These are phyloP conservation scores for Fusarium domesticum DNA, from an alignment of 2,329 filamentous ascomycete species.

Conservation along the genomic window DNA sequence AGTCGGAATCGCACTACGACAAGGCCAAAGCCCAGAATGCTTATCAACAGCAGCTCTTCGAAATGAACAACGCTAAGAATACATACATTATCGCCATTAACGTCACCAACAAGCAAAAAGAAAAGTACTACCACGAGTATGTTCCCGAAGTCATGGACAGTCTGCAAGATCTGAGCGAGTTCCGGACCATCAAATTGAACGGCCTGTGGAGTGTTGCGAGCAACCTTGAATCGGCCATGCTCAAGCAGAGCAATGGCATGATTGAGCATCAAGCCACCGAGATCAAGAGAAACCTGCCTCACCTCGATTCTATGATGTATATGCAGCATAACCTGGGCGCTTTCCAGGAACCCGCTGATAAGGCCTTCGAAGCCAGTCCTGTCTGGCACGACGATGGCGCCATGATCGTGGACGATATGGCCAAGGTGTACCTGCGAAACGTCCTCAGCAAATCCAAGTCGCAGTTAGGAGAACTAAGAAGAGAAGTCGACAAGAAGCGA, in stretches of 20 bases:
- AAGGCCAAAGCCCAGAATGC: slow-evolving; percentile 87
- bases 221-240: slow-evolving; percentile 73
- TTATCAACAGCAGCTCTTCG: slow-evolving; percentile 86
- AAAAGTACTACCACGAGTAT: slow-evolving; percentile 96
- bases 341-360: slow-evolving; percentile 82
- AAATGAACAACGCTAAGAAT: slow-evolving; percentile 99
- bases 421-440: slow-evolving; percentile 89
- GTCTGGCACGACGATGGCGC: slow-evolving; percentile 92
- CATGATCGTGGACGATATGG: slow-evolving; percentile 82
- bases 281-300: slow-evolving; percentile 82
- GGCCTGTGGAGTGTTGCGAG: slow-evolving; percentile 79
- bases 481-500: slow-evolving; percentile 81
- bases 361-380: slow-evolving; percentile 87
- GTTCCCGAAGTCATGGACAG: slow-evolving; percentile 91
- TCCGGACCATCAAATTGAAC: slow-evolving; percentile 80
- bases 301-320: slow-evolving; percentile 97
- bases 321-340: slow-evolving; percentile 81
- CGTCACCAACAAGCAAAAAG: slow-evolving; percentile 95
- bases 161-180: slow-evolving; percentile 89
- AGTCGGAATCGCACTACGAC: slow-evolving; percentile 90
- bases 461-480: slow-evolving; percentile 73
- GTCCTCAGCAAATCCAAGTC: slow-evolving; percentile 86
- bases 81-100: slow-evolving; percentile 96
- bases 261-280: slow-evolving; percentile 73
- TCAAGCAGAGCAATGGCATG: slow-evolving; percentile 69